Percentiles rank a stretch among this genome's conserved stretches.
phyloP scores from a whole-genome alignment of 78 protist genomes.

The Dictyostelium brefeldianum region DNA sequence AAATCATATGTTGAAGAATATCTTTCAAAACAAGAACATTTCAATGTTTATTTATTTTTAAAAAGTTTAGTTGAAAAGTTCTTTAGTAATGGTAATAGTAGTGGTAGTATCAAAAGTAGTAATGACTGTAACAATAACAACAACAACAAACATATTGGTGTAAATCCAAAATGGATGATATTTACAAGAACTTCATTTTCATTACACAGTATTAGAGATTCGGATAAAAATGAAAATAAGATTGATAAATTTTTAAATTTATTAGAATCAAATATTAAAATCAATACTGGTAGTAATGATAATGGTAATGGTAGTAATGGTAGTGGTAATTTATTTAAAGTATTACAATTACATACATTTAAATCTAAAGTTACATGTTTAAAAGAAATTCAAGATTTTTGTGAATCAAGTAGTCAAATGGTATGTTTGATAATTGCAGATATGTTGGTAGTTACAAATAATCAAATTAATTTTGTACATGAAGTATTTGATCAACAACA shows the following conservation, averaged over 20 bases:
- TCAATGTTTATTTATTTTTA: constrained; percentile 37
- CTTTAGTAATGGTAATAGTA: no score
- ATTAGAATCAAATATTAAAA: constrained; percentile 1
- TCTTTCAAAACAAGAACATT: constrained; percentile 58
- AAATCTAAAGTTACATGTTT: neutral
- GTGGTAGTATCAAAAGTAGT: no score
- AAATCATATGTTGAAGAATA: constrained; percentile 33
- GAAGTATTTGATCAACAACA: constrained; percentile 4
- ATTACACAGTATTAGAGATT: constrained; percentile 14
- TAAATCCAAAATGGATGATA: constrained; percentile 29
- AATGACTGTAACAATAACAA: neutral
- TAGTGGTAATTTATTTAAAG: constrained; percentile 24
- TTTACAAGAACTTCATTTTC: constrained; percentile 55
- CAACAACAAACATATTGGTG: constrained; percentile 1
- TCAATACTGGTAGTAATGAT: neutral
- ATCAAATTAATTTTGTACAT: constrained; percentile 35
- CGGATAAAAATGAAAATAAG: neutral
- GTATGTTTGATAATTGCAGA: constrained; percentile 29
- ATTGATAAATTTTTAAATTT: neutral
- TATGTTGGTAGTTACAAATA: constrained; percentile 36
- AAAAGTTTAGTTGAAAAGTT: constrained; percentile 15
- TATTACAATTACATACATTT: neutral
- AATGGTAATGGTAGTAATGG: constrained; percentile 3
- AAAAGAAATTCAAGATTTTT: neutral
- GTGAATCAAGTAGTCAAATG: no score